phyloP scores from a whole-genome alignment of 1,284 basidiomycete species.

The Sparassis latifolia region DNA sequence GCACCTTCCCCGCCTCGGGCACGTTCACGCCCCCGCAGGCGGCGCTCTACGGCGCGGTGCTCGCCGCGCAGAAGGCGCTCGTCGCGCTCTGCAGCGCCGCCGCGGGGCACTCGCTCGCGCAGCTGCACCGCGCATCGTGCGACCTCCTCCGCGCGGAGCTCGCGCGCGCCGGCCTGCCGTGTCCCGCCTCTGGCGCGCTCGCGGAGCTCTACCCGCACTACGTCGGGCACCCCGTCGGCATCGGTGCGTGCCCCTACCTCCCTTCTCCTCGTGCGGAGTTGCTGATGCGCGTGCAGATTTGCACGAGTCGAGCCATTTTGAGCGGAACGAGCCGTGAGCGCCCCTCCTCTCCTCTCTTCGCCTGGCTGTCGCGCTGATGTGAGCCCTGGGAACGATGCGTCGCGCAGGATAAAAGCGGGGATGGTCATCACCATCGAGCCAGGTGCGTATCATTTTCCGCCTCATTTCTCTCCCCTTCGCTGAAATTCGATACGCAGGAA shows the following conservation, averaged over 20 bases:
- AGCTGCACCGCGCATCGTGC: constrained; percentile 77
- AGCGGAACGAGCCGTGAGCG: constrained; percentile 36
- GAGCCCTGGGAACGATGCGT: too few species aligned
- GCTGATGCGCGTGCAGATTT: constrained; percentile 45
- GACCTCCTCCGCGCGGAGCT: constrained; percentile 70
- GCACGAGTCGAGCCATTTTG: constrained; percentile 63
- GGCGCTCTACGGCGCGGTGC: constrained; percentile 83
- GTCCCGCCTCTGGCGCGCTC: constrained; percentile 43
- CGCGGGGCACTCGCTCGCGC: constrained; percentile 55
- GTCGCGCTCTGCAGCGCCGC: constrained; percentile 56
- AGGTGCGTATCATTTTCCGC: constrained; percentile 33
- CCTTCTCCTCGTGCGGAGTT: too few species aligned
- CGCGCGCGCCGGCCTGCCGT: constrained; percentile 76
- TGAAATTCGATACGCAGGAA: constrained; percentile 31
- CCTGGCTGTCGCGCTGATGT: constrained; percentile 3
- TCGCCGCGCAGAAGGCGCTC: constrained; percentile 71
- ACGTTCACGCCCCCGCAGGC: constrained; percentile 76
- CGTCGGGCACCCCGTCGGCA: constrained; percentile 80
- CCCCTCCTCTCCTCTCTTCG: constrained; percentile 1
- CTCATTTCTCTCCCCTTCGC: background rate
- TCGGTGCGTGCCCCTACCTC: constrained; percentile 43
- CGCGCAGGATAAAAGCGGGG: constrained; percentile 54
- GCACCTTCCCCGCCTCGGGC: constrained; percentile 86
- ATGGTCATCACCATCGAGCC: constrained; percentile 89
- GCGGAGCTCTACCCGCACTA: constrained; percentile 86